Base-by-base conservation (phyloP, 1,284 basidiomycete genomes). In the Sutorius eximius region DNA sequence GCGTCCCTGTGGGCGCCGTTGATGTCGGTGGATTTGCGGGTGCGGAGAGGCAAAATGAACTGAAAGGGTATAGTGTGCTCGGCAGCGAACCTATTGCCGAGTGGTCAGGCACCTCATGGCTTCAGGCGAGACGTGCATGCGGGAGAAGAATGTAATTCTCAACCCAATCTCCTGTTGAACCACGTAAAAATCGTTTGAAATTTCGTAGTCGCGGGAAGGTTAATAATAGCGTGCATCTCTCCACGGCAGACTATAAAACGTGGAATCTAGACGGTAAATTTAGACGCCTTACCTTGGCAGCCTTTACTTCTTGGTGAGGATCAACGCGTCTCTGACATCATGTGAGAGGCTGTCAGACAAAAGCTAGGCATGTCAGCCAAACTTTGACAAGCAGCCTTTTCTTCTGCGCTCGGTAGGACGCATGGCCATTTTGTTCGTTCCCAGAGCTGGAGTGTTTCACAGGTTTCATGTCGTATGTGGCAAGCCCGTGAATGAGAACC, bases 11-110 rank as follows among this genome's bases (percentile, higher is more conserved):
- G 12, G 27, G 36, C 42, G 12, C 33, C 59, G 52, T 53, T 22
- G 41, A 54, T 40, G 41, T 44, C 55, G 43, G 47, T 42, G 8
- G 24, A 37, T 20, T 58, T 34, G 37, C 32, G 47, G 40, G 13
- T n/a, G 37, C 36, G 16, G 41, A 52, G 38, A 18, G 58, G 58
- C 46, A 7, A 5, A 27, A n/a, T 6, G 33, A 43, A 36, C 56
- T 13, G 41, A 33, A 41, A n/a, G 33, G 29, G 41, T 24, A 24
- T 46, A 30, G 20, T 5, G 22, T 30, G 15, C 9, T 55, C 16
- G 16, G 22, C 33, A 20, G 9, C 18, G 44, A 24, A 32, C 29
- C 11, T 16, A 27, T 32, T 32, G 16, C 13, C 27, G 15, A 18
- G 10, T 13, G 5, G 27, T 32, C 29, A 12, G 9, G 10, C 15